Evolutionary conservation across 2,329 filamentous ascomycete species (phyloP).

Genomic region (Sclerotinia nivalis): DNA sequence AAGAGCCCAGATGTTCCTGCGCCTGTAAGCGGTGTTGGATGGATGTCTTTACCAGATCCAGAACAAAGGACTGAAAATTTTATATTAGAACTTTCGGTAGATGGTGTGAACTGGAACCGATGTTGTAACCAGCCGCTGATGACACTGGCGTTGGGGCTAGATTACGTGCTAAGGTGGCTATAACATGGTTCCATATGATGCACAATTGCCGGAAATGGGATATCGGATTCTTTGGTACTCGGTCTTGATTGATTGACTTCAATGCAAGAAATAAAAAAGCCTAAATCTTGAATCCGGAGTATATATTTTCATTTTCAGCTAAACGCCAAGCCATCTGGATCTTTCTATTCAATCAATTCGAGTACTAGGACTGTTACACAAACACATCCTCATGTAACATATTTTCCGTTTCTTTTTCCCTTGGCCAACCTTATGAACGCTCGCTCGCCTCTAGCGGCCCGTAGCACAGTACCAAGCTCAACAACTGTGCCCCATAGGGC

Average conservation of each 20-base stretch:
- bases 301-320: conserved; percentile 8
- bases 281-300: background rate
- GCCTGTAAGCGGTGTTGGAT: conserved; percentile 2
- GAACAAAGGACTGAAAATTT: conserved; percentile 2
- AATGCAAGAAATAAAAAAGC: conserved; percentile 4
- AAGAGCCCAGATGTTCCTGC: background rate
- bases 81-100: background rate
- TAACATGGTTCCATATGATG: conserved; percentile 7
- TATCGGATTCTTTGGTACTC: background rate
- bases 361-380: conserved; percentile 10
- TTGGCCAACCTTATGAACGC: conserved; percentile 14
- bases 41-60: background rate
- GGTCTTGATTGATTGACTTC: background rate
- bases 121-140: conserved; percentile 17
- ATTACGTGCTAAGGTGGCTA: conserved; percentile 12
- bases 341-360: conserved; percentile 8
- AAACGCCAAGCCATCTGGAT: conserved; percentile 15
- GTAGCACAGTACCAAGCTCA: background rate
- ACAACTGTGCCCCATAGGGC: conserved; percentile 14
- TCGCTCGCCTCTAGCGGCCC: conserved; percentile 3
- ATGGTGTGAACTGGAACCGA: background rate
- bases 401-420: conserved; percentile 11
- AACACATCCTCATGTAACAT: conserved; percentile 2
- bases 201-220: conserved; percentile 13
- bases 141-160: conserved; percentile 5